phyloP scores from a whole-genome alignment of 306 rosid species.

The Myrica gale region DNA sequence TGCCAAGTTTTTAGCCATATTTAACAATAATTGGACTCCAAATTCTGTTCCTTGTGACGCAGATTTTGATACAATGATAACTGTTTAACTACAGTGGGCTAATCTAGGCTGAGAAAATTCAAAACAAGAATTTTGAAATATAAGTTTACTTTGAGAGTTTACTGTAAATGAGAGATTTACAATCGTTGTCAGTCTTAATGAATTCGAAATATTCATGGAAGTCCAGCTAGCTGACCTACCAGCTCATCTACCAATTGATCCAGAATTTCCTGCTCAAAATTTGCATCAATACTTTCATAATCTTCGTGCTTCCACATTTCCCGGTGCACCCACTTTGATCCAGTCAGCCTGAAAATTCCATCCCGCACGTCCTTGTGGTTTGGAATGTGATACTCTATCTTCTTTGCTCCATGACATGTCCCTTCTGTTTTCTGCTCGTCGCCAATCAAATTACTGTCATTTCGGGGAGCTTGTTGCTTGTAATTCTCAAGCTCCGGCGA shows the following conservation, averaged over 20 bases:
- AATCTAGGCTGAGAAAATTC: neutral
- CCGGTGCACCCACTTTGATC: constrained; percentile 36
- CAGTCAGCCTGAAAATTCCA: constrained; percentile 47
- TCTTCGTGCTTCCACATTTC: constrained; percentile 33
- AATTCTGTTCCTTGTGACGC: no score
- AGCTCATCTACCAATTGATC: constrained; percentile 59
- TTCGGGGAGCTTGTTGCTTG: constrained; percentile 27
- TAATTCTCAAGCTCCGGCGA: constrained; percentile 51
- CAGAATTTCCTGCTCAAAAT: constrained; percentile 51
- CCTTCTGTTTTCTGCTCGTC: constrained; percentile 42
- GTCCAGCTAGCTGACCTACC: constrained; percentile 45
- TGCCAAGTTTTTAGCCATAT: no score
- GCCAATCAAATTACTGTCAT: constrained; percentile 36
- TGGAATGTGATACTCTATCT: constrained; percentile 28
- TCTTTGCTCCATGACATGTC: constrained; percentile 29
- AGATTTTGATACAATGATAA: no score
- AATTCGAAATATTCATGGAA: constrained; percentile 10
- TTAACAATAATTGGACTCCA: no score
- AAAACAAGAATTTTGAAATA: neutral
- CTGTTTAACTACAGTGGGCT: no score
- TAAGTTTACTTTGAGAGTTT: constrained; percentile 23
- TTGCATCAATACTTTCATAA: constrained; percentile 43
- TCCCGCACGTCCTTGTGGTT: constrained; percentile 39
- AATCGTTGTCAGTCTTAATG: constrained; percentile 23
- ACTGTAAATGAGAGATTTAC: constrained; percentile 29